Evolutionary conservation across 2,329 filamentous ascomycete genomes (phyloP).

Genomic region (Aspergillus ruber): DNA sequence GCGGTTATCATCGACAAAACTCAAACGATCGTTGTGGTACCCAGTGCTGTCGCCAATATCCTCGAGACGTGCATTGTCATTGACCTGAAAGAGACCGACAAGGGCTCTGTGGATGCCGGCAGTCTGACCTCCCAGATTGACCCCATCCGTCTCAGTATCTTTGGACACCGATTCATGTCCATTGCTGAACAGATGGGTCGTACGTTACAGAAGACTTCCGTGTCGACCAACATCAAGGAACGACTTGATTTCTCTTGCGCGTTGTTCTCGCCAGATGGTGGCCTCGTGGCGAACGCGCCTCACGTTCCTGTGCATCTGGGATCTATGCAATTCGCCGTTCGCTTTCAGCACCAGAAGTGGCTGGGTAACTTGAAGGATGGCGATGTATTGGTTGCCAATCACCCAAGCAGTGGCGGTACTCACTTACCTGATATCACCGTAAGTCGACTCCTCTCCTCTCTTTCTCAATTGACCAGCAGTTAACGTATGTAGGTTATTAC

Average conservation of each 20-base stretch:
- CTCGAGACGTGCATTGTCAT: slow-evolving; percentile 86
- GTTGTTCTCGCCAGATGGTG: slow-evolving; percentile 67
- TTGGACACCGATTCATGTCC: slow-evolving; percentile 75
- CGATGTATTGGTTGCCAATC: slow-evolving; percentile 61
- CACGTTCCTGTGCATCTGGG: slow-evolving; percentile 75
- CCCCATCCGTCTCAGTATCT: slow-evolving; percentile 69
- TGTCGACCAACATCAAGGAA: slow-evolving; percentile 78
- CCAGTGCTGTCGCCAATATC: slow-evolving; percentile 66
- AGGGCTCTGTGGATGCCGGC: slow-evolving; percentile 10
- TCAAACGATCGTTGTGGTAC: slow-evolving; percentile 87
- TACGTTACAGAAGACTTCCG: slow-evolving; percentile 67
- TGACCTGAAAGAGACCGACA: slow-evolving; percentile 58
- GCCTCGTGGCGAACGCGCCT: slow-evolving; percentile 59
- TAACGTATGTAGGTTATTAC: slow-evolving; percentile 51
- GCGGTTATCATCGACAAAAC: slow-evolving; percentile 68
- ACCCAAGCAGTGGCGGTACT: slow-evolving; percentile 72
- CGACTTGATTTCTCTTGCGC: slow-evolving; percentile 74
- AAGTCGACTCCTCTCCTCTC: neutral
- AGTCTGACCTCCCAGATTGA: slow-evolving; percentile 38
- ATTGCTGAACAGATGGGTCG: slow-evolving; percentile 80
- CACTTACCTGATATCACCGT: slow-evolving; percentile 73
- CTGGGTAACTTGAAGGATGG: slow-evolving; percentile 65
- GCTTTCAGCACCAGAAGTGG: slow-evolving; percentile 65
- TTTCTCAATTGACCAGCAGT: neutral
- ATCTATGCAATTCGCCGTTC: slow-evolving; percentile 71